Conservation (phyloP, 768 basidiomycete genomes). For the Serendipita sp. region DNA sequence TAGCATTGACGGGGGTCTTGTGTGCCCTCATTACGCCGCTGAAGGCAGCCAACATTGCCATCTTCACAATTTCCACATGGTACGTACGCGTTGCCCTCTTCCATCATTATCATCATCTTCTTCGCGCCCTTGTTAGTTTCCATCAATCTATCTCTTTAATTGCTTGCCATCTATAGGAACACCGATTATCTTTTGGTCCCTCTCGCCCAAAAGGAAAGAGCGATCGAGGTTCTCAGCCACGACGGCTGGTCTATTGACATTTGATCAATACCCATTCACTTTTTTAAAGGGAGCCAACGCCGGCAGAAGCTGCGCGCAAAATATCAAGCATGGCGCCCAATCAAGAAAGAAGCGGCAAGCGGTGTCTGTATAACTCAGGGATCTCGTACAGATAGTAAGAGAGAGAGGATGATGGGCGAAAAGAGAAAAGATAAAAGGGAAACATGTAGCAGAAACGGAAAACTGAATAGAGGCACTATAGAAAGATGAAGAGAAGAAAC, state of each 20-base stretch:
- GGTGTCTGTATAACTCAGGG: background rate
- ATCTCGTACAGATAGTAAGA: background rate
- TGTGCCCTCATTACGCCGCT: conserved; percentile 38
- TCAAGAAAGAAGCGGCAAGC: background rate
- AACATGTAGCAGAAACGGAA: too few relatives aligned
- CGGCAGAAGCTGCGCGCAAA: too few relatives aligned
- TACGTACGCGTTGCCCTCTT: conserved; percentile 15
- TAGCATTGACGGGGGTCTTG: conserved; percentile 42
- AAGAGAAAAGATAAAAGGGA: too few relatives aligned
- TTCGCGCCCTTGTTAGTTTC: background rate
- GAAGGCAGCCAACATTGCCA: conserved; percentile 32
- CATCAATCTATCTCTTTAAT: background rate
- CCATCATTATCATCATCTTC: background rate
- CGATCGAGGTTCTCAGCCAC: conserved; percentile 25
- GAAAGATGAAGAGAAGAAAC: too few relatives aligned
- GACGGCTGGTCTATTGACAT: conserved; percentile 34
- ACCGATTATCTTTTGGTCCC: conserved; percentile 50
- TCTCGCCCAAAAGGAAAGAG: conserved; percentile 25
- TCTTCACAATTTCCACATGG: conserved; percentile 53
- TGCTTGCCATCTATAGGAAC: conserved; percentile 28
- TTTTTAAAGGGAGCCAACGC: too few relatives aligned
- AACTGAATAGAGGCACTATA: too few relatives aligned
- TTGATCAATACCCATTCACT: too few relatives aligned
- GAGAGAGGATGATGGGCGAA: too few relatives aligned
- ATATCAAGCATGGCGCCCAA: too few relatives aligned